A percentile compares a stretch with the other conserved stretches of the same genome.
Evolutionary conservation across 345 rosid species (phyloP).

Genomic region (Capsella bursapastoris): DNA sequence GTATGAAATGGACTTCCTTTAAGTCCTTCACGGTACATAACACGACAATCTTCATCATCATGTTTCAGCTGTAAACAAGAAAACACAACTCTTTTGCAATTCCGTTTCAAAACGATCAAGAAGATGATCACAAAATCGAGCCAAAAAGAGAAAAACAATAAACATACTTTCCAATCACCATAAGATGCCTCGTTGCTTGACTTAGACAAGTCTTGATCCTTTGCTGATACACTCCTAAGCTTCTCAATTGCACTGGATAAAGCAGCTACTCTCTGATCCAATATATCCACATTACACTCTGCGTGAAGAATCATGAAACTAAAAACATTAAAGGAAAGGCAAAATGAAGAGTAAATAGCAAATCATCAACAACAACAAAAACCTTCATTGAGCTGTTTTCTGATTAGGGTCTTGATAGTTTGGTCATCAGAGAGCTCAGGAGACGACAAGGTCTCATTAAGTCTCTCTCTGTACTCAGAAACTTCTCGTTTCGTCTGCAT

Average conservation of each 20-base stretch:
- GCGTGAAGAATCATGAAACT: slow-evolving; percentile 12
- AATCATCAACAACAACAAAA: background rate
- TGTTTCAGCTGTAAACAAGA: slow-evolving; percentile 64
- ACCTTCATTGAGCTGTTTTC: slow-evolving; percentile 69
- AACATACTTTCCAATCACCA: slow-evolving; percentile 87
- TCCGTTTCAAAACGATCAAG: background rate
- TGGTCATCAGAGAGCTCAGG: slow-evolving; percentile 63
- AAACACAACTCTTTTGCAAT: slow-evolving; percentile 1
- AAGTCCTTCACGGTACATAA: slow-evolving; percentile 94
- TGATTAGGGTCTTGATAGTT: slow-evolving; percentile 59
- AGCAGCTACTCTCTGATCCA: slow-evolving; percentile 63
- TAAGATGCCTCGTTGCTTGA: slow-evolving; percentile 48
- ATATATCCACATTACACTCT: slow-evolving; percentile 58
- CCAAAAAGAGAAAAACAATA: background rate
- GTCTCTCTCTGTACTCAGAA: slow-evolving; percentile 69
- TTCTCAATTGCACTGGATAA: slow-evolving; percentile 75
- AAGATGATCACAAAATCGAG: background rate
- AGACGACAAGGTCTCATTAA: slow-evolving; percentile 74
- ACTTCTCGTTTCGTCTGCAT: slow-evolving; percentile 62
- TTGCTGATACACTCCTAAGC: slow-evolving; percentile 80
- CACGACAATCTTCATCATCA: slow-evolving; percentile 78
- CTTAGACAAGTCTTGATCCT: slow-evolving; percentile 47
- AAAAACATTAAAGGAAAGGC: background rate
- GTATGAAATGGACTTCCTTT: slow-evolving; percentile 81
- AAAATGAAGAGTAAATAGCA: background rate